A percentile compares a stretch with the other conserved stretches of the same genome.
Conservation (phyloP, 2,329 filamentous ascomycete species). For the Trichoderma simmonsii region DNA sequence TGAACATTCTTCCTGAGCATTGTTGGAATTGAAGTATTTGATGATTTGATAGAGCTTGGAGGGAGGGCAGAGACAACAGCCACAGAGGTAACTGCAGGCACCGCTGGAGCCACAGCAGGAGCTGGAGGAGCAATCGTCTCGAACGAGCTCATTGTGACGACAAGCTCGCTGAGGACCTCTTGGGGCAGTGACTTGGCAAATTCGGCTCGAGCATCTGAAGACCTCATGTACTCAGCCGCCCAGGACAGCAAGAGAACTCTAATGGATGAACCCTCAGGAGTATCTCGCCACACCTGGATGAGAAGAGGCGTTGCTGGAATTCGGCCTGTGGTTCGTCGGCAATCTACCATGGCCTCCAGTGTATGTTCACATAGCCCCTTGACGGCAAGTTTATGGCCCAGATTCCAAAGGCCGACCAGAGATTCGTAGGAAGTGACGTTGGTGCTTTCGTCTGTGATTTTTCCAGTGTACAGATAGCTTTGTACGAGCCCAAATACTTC, state of each 20-base stretch:
- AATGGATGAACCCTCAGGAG: constrained; percentile 58
- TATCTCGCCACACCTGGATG: constrained; percentile 60
- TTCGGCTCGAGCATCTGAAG: constrained; percentile 52
- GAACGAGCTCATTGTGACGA: constrained; percentile 59
- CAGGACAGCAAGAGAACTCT: constrained; percentile 57
- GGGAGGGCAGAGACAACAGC: not conserved
- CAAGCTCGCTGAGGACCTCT: constrained; percentile 60
- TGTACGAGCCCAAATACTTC: constrained; percentile 56
- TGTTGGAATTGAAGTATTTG: not conserved
- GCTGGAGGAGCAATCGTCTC: constrained; percentile 27
- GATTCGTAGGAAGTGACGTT: constrained; percentile 51
- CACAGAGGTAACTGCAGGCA: not conserved
- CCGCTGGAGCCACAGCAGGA: not conserved
- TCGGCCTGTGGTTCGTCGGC: constrained; percentile 47
- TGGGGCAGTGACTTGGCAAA: constrained; percentile 61
- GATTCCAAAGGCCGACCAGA: constrained; percentile 55
- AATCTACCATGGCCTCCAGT: constrained; percentile 57
- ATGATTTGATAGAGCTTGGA: not conserved
- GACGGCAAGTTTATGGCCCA: constrained; percentile 51
- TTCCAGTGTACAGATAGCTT: constrained; percentile 52
- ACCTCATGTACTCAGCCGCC: constrained; percentile 62
- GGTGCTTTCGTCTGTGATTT: constrained; percentile 42
- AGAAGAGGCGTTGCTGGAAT: constrained; percentile 59
- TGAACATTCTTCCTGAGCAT: constrained; percentile 46
- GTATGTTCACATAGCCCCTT: constrained; percentile 54